Evolutionary conservation across 345 rosid genomes (phyloP).

Genomic region (Eucalyptus viminalis): DNA sequence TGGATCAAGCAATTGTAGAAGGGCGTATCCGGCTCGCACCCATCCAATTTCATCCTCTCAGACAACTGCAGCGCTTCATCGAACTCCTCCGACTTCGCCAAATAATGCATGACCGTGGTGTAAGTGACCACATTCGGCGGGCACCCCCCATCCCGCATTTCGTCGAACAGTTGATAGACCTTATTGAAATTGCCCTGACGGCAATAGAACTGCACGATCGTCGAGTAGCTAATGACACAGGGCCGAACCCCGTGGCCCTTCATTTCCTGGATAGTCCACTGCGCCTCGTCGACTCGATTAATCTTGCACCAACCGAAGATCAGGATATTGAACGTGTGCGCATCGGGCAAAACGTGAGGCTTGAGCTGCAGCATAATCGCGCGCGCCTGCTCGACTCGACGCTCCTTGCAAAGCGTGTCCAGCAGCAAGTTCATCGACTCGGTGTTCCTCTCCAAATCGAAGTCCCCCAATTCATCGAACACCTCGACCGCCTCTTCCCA

Average conservation of each 20-base stretch:
- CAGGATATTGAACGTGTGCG: conserved; percentile 64
- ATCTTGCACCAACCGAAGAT: conserved; percentile 86
- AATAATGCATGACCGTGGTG: conserved; percentile 51
- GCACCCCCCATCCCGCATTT: conserved; percentile 50
- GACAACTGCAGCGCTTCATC: conserved; percentile 46
- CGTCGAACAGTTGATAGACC: conserved; percentile 55
- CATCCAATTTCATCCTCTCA: conserved; percentile 29
- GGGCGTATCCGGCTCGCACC: conserved; percentile 41
- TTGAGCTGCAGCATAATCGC: conserved; percentile 45
- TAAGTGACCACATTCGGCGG: conserved; percentile 64
- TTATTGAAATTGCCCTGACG: conserved; percentile 16
- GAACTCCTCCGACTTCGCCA: conserved; percentile 38
- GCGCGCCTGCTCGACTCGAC: conserved; percentile 54
- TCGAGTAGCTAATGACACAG: conserved; percentile 69
- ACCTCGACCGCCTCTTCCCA: conserved; percentile 71
- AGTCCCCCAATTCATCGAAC: conserved; percentile 48
- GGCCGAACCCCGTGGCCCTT: conserved; percentile 56
- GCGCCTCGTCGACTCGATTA: conserved; percentile 69
- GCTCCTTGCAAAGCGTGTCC: conserved; percentile 79
- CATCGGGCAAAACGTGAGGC: conserved; percentile 45
- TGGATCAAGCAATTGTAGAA: conserved; percentile 74
- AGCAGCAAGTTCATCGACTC: conserved; percentile 71
- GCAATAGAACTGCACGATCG: conserved; percentile 51
- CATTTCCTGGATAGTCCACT: conserved; percentile 89
- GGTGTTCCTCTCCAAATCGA: conserved; percentile 32